Evolutionary conservation across 129 eudicot genomes (phyloP), one percentile per base, ranked within the genome.

Genomic region (Flaveria brownii): DNA sequence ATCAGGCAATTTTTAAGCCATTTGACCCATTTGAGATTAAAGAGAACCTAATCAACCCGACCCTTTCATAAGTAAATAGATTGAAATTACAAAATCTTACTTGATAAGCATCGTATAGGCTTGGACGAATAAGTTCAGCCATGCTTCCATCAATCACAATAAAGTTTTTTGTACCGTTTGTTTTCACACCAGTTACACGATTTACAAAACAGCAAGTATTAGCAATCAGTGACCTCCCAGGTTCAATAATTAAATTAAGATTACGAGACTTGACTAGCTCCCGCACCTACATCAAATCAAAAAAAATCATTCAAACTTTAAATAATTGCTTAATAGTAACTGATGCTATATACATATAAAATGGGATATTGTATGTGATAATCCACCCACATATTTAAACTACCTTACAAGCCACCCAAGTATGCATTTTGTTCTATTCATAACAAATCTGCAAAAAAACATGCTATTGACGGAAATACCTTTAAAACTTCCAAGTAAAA

Each of bases 61-160:
- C 72, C 16, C 12, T 5, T 14, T 13, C 17, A 20, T 13, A 6
- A 56, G 22, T 20, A 23, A 39, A n/a, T 9, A 7, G 16, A 25
- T 65, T 20, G 6, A 66, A 41, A 33, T 55, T 13, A 30, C 17
- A 36, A 41, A 33, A 66, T 61, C 76, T 80, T 82, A 94, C 97
- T 71, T 89, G 97, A 82, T 94, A 91, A 75, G 97, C 96, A 82
- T 80, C 97, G 41, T 94, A 94, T 8, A 94, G 82, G 77, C 97
- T 87, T 26, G 96, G 97, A 66, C 90, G 97, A 20, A 94, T 94
- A 86, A 94, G 98, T 71, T 91, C 98, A 12, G 97, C 86, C 97
- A 91, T 94, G 85, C 98, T 94, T 43, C 92, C 97, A 78, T 87
- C 98, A 70, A 91, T 85, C 73, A 91, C 96, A 69, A 94, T 70